phyloP scores from a whole-genome alignment of 176 grass and related monocot species.

The barley (Hordeum vulgare) region MorexV3_pseudomolecules_assembly NC_058524.1:468630700-468631199 shows the following conservation, averaged over 20 bases:
- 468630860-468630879: slow-evolving; percentile 7
- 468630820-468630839: background rate
- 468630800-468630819: slow-evolving; percentile 6
- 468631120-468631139: slow-evolving; percentile 49
- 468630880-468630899: background rate
- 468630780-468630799: background rate
- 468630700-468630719: background rate
- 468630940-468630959: slow-evolving; percentile 38
- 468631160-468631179: slow-evolving; percentile 36
- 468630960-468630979: slow-evolving; percentile 27
- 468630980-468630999: slow-evolving; percentile 29
- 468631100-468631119: slow-evolving; percentile 35
- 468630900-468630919: background rate
- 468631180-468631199: slow-evolving; percentile 51
- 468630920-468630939: slow-evolving; percentile 16
- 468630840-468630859: slow-evolving; percentile 27
- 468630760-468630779: background rate
- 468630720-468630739: background rate
- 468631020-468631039: slow-evolving; percentile 24
- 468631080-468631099: slow-evolving; percentile 26
- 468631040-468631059: slow-evolving; percentile 12
- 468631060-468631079: slow-evolving; percentile 27
- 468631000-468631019: slow-evolving; percentile 43
- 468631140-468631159: slow-evolving; percentile 56
- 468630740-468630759: background rate